Conservation (phyloP, 805 yeast genomes). For the Metschnikowia colocasiae region DNA sequence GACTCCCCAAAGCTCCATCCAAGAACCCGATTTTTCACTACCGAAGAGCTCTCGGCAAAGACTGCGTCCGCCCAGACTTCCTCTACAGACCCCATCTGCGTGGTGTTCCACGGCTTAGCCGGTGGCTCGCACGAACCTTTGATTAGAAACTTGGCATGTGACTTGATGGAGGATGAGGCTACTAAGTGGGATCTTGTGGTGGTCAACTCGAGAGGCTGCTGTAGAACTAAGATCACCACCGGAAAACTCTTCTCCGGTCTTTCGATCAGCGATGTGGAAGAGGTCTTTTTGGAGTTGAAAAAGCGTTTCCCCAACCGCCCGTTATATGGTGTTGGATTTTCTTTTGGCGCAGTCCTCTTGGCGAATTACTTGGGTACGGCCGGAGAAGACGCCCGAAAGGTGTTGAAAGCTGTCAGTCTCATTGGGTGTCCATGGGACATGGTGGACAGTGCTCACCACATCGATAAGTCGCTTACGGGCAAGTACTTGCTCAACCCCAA, state of each 20-base stretch:
- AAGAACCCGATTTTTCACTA: conserved; percentile 51
- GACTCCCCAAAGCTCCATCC: conserved; percentile 42
- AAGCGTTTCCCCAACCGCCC: conserved; percentile 55
- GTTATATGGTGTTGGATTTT: conserved; percentile 69
- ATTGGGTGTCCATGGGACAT: conserved; percentile 79
- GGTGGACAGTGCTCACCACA: conserved; percentile 41
- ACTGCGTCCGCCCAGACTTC: conserved; percentile 17
- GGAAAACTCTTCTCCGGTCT: conserved; percentile 68
- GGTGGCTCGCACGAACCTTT: conserved; percentile 86
- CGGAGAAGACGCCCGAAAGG: conserved; percentile 29
- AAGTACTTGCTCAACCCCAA: conserved; percentile 32
- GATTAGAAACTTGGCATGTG: conserved; percentile 54
- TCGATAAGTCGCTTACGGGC: conserved; percentile 40
- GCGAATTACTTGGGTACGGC: conserved; percentile 71
- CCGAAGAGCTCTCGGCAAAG: conserved; percentile 38
- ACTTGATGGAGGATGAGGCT: conserved; percentile 22
- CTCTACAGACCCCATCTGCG: conserved; percentile 53
- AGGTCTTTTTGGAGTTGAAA: conserved; percentile 49
- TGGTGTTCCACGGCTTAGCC: conserved; percentile 71
- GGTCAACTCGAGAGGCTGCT: conserved; percentile 74
- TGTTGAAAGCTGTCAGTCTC: conserved; percentile 46
- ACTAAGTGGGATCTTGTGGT: conserved; percentile 61
- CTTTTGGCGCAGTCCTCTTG: conserved; percentile 73
- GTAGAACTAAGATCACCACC: conserved; percentile 61
- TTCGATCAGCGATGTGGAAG: conserved; percentile 67